Conservation (phyloP, 345 rosid species). For the Linum lewisii region DNA sequence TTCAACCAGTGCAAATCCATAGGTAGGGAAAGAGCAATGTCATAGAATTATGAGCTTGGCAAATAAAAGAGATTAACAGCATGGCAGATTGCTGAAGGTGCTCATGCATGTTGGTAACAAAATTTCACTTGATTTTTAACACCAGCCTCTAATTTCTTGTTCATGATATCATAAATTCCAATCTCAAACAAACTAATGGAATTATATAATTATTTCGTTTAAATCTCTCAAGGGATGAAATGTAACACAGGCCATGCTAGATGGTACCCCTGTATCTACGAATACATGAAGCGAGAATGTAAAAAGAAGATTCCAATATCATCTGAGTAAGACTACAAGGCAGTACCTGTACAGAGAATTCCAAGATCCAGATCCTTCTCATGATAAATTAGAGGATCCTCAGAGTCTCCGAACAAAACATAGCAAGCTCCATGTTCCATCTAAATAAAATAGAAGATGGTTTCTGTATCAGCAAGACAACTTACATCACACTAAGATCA, state of each 20-base stretch:
- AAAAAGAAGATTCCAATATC: background rate
- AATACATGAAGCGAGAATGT: background rate
- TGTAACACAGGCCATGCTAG: background rate
- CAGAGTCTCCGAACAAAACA: constrained; percentile 51
- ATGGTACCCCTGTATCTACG: background rate
- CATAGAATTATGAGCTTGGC: too few relatives aligned
- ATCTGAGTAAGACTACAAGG: background rate
- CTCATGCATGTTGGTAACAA: too few relatives aligned
- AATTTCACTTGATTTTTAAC: too few relatives aligned
- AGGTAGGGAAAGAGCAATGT: too few relatives aligned
- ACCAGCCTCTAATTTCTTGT: too few relatives aligned
- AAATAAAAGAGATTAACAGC: too few relatives aligned
- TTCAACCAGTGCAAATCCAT: too few relatives aligned
- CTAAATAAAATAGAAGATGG: constrained; percentile 23
- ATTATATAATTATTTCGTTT: background rate
- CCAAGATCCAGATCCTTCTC: constrained; percentile 46
- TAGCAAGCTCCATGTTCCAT: constrained; percentile 37
- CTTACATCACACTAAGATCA: background rate
- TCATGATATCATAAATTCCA: background rate
- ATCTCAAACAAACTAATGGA: background rate
- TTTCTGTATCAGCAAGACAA: background rate
- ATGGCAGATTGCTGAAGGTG: too few relatives aligned
- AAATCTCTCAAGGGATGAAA: constrained; percentile 4
- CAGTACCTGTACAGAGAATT: constrained; percentile 52
- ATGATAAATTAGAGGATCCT: constrained; percentile 35